Evolutionary conservation across 805 yeast genomes (phyloP), one percentile per base, ranked within the genome.

Genomic region (Ogataea glucozyma): DNA sequence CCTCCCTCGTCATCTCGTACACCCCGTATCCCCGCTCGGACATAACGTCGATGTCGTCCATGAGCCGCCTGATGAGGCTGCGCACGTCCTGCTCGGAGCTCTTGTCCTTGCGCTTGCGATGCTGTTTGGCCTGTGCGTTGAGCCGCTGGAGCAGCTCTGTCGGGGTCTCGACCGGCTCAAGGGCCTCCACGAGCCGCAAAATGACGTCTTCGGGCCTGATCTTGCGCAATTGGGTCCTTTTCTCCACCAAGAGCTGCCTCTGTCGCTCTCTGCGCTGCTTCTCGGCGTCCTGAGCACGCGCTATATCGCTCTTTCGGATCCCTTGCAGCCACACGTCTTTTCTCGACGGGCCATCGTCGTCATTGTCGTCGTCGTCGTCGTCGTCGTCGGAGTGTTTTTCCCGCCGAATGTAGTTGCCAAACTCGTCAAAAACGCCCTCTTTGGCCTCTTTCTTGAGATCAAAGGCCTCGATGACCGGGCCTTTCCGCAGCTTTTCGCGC

Each of bases 81-180:
- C 65, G 64, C 12, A 61, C 54, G 3, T 45, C 47, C 33, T 20
- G 40, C 38, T 32, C 37, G 27, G 26, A 9, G 6, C 33, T 39
- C 29, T 23, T 26, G 31, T 49, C 26, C 32, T 51, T 40, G 39
- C 52, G 36, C 51, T 52, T 43, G 47, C 46, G 51, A 22, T 19
- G 26, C 14, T 14, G 26, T 30, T 44, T 48, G 4, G 45, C 62
- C 38, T 52, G 45, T 40, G 24, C 60, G 56, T 60, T 69, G 45
- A 62, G 64, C 47, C 70, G 67, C 51, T 52, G 76, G 24, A 83
- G 58, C 1, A 79, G 75, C 52, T 83, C 87, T 57, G 77, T 48
- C 2, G 83, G 73, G 0, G 80, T 72, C 53, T 83, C 89, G 3
- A 76, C 80, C 0, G 84, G 79, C 35, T 79, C 75, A 29, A 83